Evolutionary conservation across 2,329 filamentous ascomycete species (phyloP).

Genomic region (Cladosporium austrohemisphaericum): DNA sequence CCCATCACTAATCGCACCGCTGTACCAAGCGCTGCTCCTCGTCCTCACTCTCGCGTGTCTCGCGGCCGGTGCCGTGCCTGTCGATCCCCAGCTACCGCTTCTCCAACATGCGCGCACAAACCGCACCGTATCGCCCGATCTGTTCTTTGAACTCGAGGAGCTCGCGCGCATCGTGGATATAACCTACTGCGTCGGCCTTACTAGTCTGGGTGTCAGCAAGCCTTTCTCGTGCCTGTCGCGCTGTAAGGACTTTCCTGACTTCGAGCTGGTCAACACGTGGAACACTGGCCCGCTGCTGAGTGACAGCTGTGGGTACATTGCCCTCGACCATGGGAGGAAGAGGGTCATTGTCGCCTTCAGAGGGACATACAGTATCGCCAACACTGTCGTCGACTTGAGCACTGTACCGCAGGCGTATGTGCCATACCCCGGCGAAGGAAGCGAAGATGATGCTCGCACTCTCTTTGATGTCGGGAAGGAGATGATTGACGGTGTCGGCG

Average conservation of each 20-base stretch:
- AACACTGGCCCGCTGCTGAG: constrained; percentile 82
- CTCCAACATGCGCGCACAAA: constrained; percentile 27
- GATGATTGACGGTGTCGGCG: constrained; percentile 14
- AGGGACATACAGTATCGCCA: constrained; percentile 89
- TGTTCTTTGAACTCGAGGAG: constrained; percentile 83
- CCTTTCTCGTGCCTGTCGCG: constrained; percentile 84
- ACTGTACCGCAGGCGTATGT: constrained; percentile 87
- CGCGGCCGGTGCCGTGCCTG: constrained; percentile 16
- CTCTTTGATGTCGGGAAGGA: constrained; percentile 17
- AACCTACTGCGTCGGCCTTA: constrained; percentile 83
- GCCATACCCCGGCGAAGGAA: constrained; percentile 64
- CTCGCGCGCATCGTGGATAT: constrained; percentile 90
- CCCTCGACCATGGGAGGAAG: constrained; percentile 67
- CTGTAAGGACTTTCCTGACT: constrained; percentile 75
- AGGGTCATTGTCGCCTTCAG: constrained; percentile 84
- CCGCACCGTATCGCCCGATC: constrained; percentile 51
- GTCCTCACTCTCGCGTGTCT: background rate
- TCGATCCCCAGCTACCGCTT: constrained; percentile 30
- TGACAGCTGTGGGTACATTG: constrained; percentile 92
- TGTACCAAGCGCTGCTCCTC: background rate
- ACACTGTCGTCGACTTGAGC: constrained; percentile 85
- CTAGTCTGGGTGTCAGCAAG: constrained; percentile 74
- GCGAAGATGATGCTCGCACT: constrained; percentile 33
- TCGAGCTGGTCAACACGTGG: constrained; percentile 80
- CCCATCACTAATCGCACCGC: background rate